Conservation (phyloP, 31 red algal species). For the Asparagopsis taxiformis region DNA sequence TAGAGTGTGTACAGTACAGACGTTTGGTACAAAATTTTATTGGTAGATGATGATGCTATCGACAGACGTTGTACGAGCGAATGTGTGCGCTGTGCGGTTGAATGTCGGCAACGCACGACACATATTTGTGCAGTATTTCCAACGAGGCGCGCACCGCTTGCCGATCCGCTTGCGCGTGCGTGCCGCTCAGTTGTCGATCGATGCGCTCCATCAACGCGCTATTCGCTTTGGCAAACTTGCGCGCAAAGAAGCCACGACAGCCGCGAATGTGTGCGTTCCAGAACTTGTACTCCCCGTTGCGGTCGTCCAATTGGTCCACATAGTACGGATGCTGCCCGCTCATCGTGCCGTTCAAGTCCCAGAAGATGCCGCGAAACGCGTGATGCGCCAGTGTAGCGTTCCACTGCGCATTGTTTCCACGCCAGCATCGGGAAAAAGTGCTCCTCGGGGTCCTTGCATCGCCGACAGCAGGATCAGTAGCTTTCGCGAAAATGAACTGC, state of each 20-base stretch:
- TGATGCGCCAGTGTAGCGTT: conserved; percentile 38
- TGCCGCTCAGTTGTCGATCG: conserved; percentile 39
- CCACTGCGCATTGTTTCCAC: conserved; percentile 16
- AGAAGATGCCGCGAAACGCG: conserved; percentile 52
- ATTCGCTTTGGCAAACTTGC: conserved; percentile 43
- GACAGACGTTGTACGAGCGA: conserved; percentile 16
- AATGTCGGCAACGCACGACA: conserved; percentile 8
- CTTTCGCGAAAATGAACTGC: conserved; percentile 15
- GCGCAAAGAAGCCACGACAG: conserved; percentile 43
- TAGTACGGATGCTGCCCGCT: conserved; percentile 61
- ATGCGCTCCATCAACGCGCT: conserved; percentile 54
- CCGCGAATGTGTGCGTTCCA: conserved; percentile 11
- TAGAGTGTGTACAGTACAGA: no score
- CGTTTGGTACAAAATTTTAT: neutral
- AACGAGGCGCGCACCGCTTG: neutral
- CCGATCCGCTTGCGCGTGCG: conserved; percentile 6
- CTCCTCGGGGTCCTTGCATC: conserved; percentile 49
- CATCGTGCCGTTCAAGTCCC: conserved; percentile 27
- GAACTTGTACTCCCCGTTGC: conserved; percentile 5
- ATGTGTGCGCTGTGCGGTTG: conserved; percentile 10
- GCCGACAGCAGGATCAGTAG: conserved; percentile 33
- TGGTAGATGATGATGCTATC: neutral
- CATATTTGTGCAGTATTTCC: conserved; percentile 2
- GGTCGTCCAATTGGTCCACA: conserved; percentile 25
- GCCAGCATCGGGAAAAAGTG: conserved; percentile 63